A percentile compares a stretch with the other conserved stretches of the same genome.
phyloP scores from a whole-genome alignment of 192 early-diverging fungal species.

The Chytriomyces sp. region DNA sequence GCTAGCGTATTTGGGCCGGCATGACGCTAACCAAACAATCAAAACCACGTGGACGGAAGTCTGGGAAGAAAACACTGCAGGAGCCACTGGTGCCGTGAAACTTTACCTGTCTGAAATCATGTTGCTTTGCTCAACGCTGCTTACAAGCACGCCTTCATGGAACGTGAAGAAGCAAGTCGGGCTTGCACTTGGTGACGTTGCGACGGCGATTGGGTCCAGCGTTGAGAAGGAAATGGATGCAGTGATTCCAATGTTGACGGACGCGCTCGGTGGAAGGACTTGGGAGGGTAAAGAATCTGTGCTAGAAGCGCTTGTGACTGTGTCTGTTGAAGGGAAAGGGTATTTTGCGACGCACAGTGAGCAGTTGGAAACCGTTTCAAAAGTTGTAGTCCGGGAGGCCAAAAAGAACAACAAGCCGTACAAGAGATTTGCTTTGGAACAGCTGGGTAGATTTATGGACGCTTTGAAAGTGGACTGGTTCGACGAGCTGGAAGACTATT shows the following conservation, averaged over 20 bases:
- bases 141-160: conserved; percentile 72
- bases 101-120: conserved; percentile 72
- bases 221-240: conserved; percentile 52
- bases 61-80: conserved; percentile 78
- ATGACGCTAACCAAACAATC: conserved; percentile 64
- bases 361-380: conserved; percentile 40
- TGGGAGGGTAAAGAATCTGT: conserved; percentile 86
- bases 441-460: conserved; percentile 65
- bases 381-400: conserved; percentile 73
- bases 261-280: conserved; percentile 69
- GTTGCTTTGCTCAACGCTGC: conserved; percentile 52
- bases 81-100: conserved; percentile 64
- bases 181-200: conserved; percentile 65
- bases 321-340: conserved; percentile 59
- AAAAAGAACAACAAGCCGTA: conserved; percentile 79
- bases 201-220: conserved; percentile 52
- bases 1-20: conserved; percentile 70
- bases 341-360: conserved; percentile 53
- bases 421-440: conserved; percentile 67
- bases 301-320: conserved; percentile 62
- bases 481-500: conserved; percentile 62
- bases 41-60: conserved; percentile 70
- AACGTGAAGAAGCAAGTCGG: conserved; percentile 78
- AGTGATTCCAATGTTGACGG: conserved; percentile 66
- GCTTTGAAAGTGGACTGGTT: conserved; percentile 62